A percentile compares a stretch with the other conserved stretches of the same genome.
Conservation (phyloP, 805 yeast species). For the Saturnispora silvae region DNA sequence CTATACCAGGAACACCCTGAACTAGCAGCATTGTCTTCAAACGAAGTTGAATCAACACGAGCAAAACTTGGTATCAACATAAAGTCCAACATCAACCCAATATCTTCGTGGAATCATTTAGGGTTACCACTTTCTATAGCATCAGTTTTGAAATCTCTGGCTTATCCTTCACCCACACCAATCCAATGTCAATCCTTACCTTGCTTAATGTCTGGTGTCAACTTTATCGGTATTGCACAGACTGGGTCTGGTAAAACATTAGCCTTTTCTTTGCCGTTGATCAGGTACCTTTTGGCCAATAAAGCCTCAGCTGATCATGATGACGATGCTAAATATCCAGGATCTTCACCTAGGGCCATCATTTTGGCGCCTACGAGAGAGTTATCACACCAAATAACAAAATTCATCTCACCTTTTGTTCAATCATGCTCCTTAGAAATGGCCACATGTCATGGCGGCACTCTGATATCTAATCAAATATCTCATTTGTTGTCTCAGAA, state of each 20-base stretch:
- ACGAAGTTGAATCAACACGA: constrained; percentile 48
- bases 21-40: constrained; percentile 34
- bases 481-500: constrained; percentile 51
- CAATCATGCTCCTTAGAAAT: constrained; percentile 39
- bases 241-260: constrained; percentile 96
- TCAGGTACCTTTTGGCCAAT: constrained; percentile 77
- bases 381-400: constrained; percentile 71
- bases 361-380: constrained; percentile 90
- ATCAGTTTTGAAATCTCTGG: constrained; percentile 39
- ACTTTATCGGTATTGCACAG: constrained; percentile 87
- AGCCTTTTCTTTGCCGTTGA: constrained; percentile 74
- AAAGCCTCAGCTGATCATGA: neutral
- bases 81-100: constrained; percentile 53
- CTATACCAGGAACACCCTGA: constrained; percentile 58
- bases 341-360: constrained; percentile 69
- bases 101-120: constrained; percentile 67
- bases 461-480: constrained; percentile 73
- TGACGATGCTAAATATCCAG: constrained; percentile 27
- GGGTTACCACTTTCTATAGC: constrained; percentile 59
- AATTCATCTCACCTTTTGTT: constrained; percentile 52
- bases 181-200: constrained; percentile 91
- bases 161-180: constrained; percentile 62
- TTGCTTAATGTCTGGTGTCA: constrained; percentile 79
- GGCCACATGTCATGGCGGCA: constrained; percentile 86
- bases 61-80: constrained; percentile 57